A percentile compares a stretch with the other conserved stretches of the same genome.
Evolutionary conservation across 2,329 filamentous ascomycete species (phyloP).

Genomic region (Neofusicoccum umdonicola): DNA sequence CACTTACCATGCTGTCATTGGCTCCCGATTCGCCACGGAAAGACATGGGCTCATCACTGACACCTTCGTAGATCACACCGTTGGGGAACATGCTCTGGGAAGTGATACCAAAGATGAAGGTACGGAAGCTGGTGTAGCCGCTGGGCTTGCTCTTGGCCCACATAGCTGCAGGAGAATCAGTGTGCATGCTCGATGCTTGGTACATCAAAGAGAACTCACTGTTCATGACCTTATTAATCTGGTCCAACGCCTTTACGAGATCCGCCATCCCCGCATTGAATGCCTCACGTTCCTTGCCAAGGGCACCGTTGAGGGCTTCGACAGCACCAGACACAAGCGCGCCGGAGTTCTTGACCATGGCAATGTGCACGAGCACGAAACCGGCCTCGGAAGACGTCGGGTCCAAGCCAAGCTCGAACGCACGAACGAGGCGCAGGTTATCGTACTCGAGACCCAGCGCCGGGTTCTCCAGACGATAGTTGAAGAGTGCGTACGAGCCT

Average conservation of each 20-base stretch:
- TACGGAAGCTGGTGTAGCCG: constrained; percentile 86
- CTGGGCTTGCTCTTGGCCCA: constrained; percentile 83
- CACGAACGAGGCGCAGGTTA: constrained; percentile 79
- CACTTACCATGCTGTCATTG: constrained; percentile 78
- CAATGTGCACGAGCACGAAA: constrained; percentile 92
- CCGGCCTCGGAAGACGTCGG: constrained; percentile 86
- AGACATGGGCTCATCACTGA: constrained; percentile 69
- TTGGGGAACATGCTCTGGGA: constrained; percentile 91
- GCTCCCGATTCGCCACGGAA: constrained; percentile 93
- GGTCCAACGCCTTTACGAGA: constrained; percentile 61
- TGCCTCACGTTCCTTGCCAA: constrained; percentile 44
- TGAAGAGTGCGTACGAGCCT: constrained; percentile 62
- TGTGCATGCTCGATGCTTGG: background rate
- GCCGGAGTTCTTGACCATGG: constrained; percentile 88
- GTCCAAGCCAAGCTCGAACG: constrained; percentile 87
- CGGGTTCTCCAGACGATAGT: constrained; percentile 60
- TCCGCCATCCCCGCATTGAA: constrained; percentile 57
- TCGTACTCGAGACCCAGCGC: constrained; percentile 54
- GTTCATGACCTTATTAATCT: constrained; percentile 79
- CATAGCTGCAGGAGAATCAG: constrained; percentile 58
- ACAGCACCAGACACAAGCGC: constrained; percentile 72
- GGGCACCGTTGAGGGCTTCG: constrained; percentile 58
- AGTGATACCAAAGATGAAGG: constrained; percentile 96
- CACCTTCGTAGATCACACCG: constrained; percentile 85
- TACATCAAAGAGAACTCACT: constrained; percentile 40